Conservation (phyloP, 257 asterid species). For the Striga asiatica region DNA sequence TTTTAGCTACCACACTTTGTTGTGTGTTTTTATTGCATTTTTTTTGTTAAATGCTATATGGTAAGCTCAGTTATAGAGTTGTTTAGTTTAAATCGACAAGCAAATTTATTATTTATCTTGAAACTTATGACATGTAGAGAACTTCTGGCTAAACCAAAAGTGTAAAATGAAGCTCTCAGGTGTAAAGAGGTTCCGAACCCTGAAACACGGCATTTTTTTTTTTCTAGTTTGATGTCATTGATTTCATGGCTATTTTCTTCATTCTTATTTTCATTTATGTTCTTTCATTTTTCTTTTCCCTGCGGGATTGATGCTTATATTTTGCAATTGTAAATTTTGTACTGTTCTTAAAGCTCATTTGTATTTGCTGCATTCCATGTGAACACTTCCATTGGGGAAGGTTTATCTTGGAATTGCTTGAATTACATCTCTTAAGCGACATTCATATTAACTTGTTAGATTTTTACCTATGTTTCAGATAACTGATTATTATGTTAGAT, state of each 20-base stretch:
- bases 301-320: neutral
- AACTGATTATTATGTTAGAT: too few relatives aligned
- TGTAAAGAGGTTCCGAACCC: too few relatives aligned
- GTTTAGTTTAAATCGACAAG: neutral
- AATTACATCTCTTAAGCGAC: too few relatives aligned
- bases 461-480: too few relatives aligned
- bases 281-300: neutral
- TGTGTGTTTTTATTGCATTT: neutral
- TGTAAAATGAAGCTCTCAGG: slow-evolving; percentile 2
- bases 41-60: neutral
- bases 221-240: neutral
- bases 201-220: neutral
- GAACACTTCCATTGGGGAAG: too few relatives aligned
- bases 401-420: too few relatives aligned
- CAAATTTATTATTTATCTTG: neutral
- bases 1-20: too few relatives aligned
- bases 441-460: too few relatives aligned
- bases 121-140: neutral
- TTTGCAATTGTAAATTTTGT: too few relatives aligned
- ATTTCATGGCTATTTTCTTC: neutral
- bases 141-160: neutral
- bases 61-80: neutral
- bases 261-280: too few relatives aligned
- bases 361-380: too few relatives aligned
- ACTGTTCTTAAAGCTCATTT: too few relatives aligned